These are phyloP conservation scores for Penstemon davidsonii DNA, from an alignment of 257 asterid species.

Conservation along the genomic window DNA sequence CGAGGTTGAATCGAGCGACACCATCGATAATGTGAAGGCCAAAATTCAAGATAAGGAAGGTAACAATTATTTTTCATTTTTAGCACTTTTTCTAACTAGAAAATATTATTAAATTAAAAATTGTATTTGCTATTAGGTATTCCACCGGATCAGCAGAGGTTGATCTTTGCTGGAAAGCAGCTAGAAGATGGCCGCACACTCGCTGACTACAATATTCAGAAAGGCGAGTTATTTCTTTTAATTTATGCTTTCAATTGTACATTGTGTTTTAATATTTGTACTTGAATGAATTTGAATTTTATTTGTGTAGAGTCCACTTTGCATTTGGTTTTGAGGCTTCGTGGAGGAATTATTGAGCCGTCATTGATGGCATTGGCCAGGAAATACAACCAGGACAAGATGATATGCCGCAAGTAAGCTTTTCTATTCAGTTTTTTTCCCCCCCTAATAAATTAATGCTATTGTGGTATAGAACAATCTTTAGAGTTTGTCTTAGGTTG, in stretches of 20 bases:
- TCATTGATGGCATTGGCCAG: conserved; percentile 71
- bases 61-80: background rate
- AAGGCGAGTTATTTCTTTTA: conserved; percentile 26
- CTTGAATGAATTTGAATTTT: background rate
- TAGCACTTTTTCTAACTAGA: background rate
- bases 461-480: no score
- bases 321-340: conserved; percentile 77
- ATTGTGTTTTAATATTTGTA: background rate
- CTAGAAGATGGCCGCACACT: conserved; percentile 49
- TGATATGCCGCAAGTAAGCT: conserved; percentile 74
- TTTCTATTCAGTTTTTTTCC: background rate
- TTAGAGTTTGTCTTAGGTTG: no score
- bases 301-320: conserved; percentile 48
- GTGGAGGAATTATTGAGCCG: conserved; percentile 72
- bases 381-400: conserved; percentile 63
- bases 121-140: conserved; percentile 34
- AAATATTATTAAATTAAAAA: no score
- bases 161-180: conserved; percentile 49
- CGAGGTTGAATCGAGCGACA: conserved; percentile 47
- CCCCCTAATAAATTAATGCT: background rate
- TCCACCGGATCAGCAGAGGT: conserved; percentile 83
- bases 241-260: background rate
- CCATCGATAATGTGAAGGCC: conserved; percentile 22
- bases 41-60: conserved; percentile 44
- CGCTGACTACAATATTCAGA: conserved; percentile 46